Percentiles rank a stretch among this genome's conserved stretches.
These are phyloP conservation scores for Acer campestre DNA, from an alignment of 345 rosid species.

Conservation along the genomic window DNA sequence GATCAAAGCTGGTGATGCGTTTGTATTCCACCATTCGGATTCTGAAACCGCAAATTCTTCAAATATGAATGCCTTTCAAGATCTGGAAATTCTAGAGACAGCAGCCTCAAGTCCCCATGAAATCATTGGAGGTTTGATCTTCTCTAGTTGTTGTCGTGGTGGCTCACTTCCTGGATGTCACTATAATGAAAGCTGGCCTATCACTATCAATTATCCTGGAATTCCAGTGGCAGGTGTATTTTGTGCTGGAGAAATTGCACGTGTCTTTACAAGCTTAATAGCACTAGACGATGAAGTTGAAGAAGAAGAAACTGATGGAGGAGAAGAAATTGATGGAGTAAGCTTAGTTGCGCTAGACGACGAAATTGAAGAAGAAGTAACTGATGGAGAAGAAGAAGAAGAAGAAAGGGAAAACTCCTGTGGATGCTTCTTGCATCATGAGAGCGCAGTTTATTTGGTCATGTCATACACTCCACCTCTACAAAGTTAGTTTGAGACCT, in stretches of 20 bases:
- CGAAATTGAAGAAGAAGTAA: not conserved
- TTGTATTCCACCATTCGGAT: constrained; percentile 42
- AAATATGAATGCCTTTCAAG: constrained; percentile 8
- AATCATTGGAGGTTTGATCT: constrained; percentile 41
- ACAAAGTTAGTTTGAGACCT: not conserved
- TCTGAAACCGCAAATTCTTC: constrained; percentile 28
- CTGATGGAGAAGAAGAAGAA: constrained; percentile 2
- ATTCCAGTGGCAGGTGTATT: constrained; percentile 39
- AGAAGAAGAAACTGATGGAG: not conserved
- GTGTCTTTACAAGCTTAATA: constrained; percentile 18
- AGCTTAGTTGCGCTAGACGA: constrained; percentile 7
- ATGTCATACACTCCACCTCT: constrained; percentile 30
- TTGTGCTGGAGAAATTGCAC: constrained; percentile 39
- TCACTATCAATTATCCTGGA: constrained; percentile 31
- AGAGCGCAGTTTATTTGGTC: constrained; percentile 32
- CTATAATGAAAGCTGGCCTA: constrained; percentile 26
- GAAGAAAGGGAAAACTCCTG: not conserved
- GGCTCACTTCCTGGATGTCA: constrained; percentile 3
- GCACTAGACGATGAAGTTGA: constrained; percentile 18
- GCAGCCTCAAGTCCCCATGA: not conserved
- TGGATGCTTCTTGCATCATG: constrained; percentile 30
- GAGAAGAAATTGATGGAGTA: not conserved
- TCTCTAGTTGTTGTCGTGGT: constrained; percentile 26
- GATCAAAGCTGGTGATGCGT: constrained; percentile 36
- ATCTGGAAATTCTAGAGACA: constrained; percentile 18